Evolutionary conservation across 768 basidiomycete genomes (phyloP).

Genomic region (Pulveroboletus sp.): DNA sequence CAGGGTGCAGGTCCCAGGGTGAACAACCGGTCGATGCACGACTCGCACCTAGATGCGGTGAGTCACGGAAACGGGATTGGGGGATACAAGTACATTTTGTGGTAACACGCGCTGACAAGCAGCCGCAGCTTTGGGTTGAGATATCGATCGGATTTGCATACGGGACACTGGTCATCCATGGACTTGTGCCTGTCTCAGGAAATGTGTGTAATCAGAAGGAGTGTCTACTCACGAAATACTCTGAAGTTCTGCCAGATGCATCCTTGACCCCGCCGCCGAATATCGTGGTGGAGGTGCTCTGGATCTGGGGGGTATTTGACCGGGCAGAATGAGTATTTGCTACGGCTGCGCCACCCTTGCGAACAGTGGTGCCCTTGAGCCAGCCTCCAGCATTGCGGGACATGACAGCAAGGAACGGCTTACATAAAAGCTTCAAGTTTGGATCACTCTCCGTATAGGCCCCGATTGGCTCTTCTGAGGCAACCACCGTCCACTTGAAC

Average conservation of each 20-base stretch:
- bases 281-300: constrained; percentile 69
- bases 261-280: constrained; percentile 87
- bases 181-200: constrained; percentile 43
- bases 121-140: constrained; percentile 92
- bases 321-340: constrained; percentile 48
- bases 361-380: constrained; percentile 74
- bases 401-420: constrained; percentile 23
- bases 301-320: constrained; percentile 63
- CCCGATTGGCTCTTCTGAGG: too few relatives aligned
- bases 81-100: constrained; percentile 76
- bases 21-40: constrained; percentile 95
- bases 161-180: constrained; percentile 93
- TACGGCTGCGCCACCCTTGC: constrained; percentile 54
- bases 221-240: constrained; percentile 81
- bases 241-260: constrained; percentile 75
- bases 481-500: too few relatives aligned
- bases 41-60: constrained; percentile 84
- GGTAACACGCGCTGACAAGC: constrained; percentile 95
- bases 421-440: too few relatives aligned
- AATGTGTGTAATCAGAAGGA: too few relatives aligned
- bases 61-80: constrained; percentile 4
- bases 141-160: constrained; percentile 96
- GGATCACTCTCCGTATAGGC: too few relatives aligned
- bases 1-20: constrained; percentile 95
- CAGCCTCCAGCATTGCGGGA: constrained; percentile 40